Evolutionary conservation across 495 filamentous ascomycete genomes (phyloP).

Genomic region (Penicillium bovifimosum): DNA sequence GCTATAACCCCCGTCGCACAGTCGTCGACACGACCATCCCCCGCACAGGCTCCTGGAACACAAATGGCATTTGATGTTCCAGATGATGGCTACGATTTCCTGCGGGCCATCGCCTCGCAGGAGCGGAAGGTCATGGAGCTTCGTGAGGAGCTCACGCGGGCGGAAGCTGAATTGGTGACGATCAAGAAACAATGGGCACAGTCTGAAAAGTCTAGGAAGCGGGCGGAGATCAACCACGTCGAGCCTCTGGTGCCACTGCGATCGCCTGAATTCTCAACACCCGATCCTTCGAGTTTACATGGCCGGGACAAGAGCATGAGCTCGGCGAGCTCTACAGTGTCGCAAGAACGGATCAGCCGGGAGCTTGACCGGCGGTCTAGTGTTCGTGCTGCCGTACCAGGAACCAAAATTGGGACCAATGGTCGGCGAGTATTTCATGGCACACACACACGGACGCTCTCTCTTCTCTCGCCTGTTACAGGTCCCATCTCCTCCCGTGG

Average conservation of each 20-base stretch:
- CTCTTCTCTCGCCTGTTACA: constrained; percentile 66
- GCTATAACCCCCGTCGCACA: constrained; percentile 37
- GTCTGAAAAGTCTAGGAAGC: constrained; percentile 74
- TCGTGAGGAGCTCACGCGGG: constrained; percentile 75
- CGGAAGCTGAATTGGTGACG: constrained; percentile 68
- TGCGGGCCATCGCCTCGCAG: constrained; percentile 85
- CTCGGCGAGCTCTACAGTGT: constrained; percentile 27
- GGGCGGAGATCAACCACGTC: constrained; percentile 52
- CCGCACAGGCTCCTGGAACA: constrained; percentile 25
- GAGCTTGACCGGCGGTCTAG: constrained; percentile 48
- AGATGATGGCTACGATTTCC: constrained; percentile 65
- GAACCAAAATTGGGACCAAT: constrained; percentile 39
- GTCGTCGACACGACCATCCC: constrained; percentile 27
- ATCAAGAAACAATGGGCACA: constrained; percentile 79
- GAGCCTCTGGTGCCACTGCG: constrained; percentile 56
- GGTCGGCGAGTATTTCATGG: constrained; percentile 61
- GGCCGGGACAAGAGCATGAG: constrained; percentile 29
- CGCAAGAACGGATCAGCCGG: constrained; percentile 36
- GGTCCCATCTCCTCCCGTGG: constrained; percentile 7
- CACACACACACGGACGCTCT: constrained; percentile 76
- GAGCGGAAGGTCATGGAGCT: constrained; percentile 91
- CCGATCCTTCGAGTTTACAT: constrained; percentile 19
- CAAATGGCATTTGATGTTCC: constrained; percentile 42
- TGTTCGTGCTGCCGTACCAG: constrained; percentile 30
- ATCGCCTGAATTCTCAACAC: constrained; percentile 26